These are phyloP conservation scores for Amanita jacksonii DNA, from an alignment of 768 basidiomycete genomes.

Conservation along the genomic window DNA sequence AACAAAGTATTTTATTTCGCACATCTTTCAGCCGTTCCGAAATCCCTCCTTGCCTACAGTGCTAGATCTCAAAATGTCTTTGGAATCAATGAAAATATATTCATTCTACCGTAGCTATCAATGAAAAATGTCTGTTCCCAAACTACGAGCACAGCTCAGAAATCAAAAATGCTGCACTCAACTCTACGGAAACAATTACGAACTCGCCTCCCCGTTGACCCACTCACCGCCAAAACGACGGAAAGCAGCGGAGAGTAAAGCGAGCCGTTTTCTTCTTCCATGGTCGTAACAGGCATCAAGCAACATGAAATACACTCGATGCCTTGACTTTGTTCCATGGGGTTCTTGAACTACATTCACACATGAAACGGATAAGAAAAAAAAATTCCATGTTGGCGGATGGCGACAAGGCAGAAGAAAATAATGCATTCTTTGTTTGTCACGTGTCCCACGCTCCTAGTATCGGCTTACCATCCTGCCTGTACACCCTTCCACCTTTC, in stretches of 20 bases:
- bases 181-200: constrained; percentile 52
- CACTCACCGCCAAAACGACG: constrained; percentile 49
- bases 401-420: too few relatives aligned
- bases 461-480: too few relatives aligned
- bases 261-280: constrained; percentile 47
- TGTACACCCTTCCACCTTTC: too few relatives aligned
- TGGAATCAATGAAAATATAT: constrained; percentile 10
- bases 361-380: too few relatives aligned
- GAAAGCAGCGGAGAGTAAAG: constrained; percentile 31
- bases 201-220: constrained; percentile 32
- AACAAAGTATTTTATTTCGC: background rate
- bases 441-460: too few relatives aligned
- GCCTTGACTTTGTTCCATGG: constrained; percentile 66
- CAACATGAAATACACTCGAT: constrained; percentile 30
- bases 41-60: background rate
- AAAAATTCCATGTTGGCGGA: too few relatives aligned
- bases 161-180: constrained; percentile 32
- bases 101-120: too few relatives aligned
- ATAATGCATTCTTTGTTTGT: too few relatives aligned
- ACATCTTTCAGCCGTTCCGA: background rate
- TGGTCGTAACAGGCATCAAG: constrained; percentile 63
- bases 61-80: too few relatives aligned
- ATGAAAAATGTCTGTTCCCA: constrained; percentile 44
- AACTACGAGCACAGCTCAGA: constrained; percentile 50
- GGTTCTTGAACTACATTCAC: too few relatives aligned